A percentile compares a stretch with the other conserved stretches of the same genome.
phyloP scores from a whole-genome alignment of 2,329 filamentous ascomycete genomes.

The Neurospora sp. region DNA sequence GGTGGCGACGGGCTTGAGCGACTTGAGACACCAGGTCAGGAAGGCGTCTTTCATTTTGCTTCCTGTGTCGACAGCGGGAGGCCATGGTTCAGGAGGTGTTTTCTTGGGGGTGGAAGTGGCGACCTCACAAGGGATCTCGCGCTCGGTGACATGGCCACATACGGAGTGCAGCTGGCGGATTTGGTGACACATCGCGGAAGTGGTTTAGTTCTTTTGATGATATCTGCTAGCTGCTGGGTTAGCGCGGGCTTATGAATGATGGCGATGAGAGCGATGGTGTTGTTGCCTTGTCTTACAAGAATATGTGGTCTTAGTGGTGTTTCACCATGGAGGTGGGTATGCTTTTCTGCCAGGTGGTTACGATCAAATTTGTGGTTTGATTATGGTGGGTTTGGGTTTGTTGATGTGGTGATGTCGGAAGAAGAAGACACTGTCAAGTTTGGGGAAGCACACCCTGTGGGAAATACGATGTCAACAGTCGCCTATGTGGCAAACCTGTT shows the following conservation, averaged over 20 bases:
- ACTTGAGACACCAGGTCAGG: background rate
- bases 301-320: fast-evolving
- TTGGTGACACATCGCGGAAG: background rate
- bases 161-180: background rate
- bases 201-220: fast-evolving
- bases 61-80: background rate
- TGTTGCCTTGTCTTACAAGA: background rate
- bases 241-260: background rate
- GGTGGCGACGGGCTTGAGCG: background rate
- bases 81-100: fast-evolving
- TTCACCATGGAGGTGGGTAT: background rate
- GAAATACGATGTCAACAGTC: background rate
- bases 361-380: background rate
- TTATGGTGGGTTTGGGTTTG: background rate
- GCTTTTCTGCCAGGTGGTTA: fast-evolving
- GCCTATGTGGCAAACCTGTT: background rate
- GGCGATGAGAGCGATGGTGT: background rate
- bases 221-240: background rate
- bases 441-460: fast-evolving
- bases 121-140: fast-evolving
- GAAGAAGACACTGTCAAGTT: background rate
- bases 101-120: background rate
- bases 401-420: background rate
- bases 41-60: background rate
- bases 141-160: background rate